phyloP scores from a whole-genome alignment of 106 monocot species.

The Allium fistulosum region DNA sequence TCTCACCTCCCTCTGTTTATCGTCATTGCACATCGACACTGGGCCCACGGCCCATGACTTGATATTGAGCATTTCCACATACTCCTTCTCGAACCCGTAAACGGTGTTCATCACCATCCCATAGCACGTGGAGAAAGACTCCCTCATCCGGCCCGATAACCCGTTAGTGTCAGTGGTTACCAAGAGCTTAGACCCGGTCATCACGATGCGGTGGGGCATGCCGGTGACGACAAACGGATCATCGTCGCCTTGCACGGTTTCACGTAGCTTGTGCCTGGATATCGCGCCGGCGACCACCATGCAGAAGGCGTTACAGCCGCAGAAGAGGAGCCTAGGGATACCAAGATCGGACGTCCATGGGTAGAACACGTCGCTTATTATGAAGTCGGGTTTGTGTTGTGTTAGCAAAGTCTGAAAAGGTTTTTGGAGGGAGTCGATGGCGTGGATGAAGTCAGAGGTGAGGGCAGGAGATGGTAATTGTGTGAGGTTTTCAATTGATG shows the following conservation, averaged over 20 bases:
- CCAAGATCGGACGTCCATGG: conserved; percentile 19
- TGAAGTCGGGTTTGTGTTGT: conserved; percentile 14
- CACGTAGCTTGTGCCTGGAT: background rate
- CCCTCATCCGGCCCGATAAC: background rate
- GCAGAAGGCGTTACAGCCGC: conserved; percentile 8
- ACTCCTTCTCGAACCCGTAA: conserved; percentile 18
- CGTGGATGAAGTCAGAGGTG: conserved; percentile 9
- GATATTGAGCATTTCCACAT: background rate
- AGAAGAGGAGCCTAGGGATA: conserved; percentile 25
- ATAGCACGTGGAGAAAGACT: conserved; percentile 1
- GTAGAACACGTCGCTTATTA: conserved; percentile 24
- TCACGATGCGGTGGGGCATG: conserved; percentile 14
- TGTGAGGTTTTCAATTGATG: conserved; percentile 5
- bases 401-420: conserved; percentile 8
- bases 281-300: background rate
- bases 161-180: background rate
- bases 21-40: conserved; percentile 11
- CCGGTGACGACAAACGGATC: conserved; percentile 15
- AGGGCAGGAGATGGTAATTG: background rate
- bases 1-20: conserved; percentile 1
- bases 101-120: conserved; percentile 26
- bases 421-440: background rate
- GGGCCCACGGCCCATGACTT: conserved; percentile 34
- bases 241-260: background rate
- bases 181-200: conserved; percentile 15